phyloP scores from a whole-genome alignment of 23 red algal genomes.

The Chondrus crispus region DNA sequence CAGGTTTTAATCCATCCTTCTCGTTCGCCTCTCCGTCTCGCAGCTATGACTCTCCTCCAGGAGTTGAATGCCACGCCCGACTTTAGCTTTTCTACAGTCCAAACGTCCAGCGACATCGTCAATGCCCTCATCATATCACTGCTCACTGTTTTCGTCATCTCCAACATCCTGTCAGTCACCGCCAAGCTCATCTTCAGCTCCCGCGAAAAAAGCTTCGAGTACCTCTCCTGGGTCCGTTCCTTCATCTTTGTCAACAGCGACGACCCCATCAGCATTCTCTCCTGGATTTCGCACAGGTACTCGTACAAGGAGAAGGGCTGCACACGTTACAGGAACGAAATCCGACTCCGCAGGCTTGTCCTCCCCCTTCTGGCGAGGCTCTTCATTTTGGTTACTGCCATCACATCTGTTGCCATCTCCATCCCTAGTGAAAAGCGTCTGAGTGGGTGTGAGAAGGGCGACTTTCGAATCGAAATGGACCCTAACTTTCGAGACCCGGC shows the following conservation, averaged over 20 bases:
- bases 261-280: not conserved
- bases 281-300: too few relatives aligned
- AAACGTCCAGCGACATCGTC: not conserved
- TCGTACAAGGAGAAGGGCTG: too few relatives aligned
- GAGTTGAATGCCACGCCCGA: not conserved
- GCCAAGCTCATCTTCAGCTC: not conserved
- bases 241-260: not conserved
- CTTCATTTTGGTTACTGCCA: not conserved
- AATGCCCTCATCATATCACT: not conserved
- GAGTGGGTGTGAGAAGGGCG: too few relatives aligned
- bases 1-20: too few relatives aligned
- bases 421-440: not conserved
- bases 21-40: too few relatives aligned
- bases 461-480: too few relatives aligned
- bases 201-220: not conserved
- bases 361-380: not conserved
- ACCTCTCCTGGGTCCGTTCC: not conserved
- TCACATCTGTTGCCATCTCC: not conserved
- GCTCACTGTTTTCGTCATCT: not conserved
- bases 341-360: not conserved
- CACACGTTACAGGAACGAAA: too few relatives aligned
- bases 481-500: too few relatives aligned
- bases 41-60: too few relatives aligned
- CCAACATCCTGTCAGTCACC: not conserved
- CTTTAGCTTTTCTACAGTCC: not conserved